Evolutionary conservation across 768 basidiomycete genomes (phyloP).

Genomic region (Cyclocybe aegerita): DNA sequence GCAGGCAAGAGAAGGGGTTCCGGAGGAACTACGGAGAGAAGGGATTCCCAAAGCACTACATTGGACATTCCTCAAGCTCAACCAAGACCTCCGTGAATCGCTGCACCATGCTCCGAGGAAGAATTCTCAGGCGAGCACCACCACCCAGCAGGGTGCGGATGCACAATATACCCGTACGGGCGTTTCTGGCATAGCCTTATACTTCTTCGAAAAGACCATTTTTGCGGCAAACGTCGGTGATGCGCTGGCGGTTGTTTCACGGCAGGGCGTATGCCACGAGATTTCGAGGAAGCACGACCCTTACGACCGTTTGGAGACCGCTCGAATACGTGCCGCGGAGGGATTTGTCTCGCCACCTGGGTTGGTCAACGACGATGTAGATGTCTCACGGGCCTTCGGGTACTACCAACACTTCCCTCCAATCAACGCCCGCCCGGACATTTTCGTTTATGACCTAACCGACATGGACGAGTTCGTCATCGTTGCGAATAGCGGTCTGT

Average conservation of each 20-base stretch:
- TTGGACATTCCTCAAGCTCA: conserved; percentile 84
- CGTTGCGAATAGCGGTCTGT: conserved; percentile 88
- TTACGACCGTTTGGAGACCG: conserved; percentile 80
- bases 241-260: conserved; percentile 83
- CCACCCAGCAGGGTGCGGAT: conserved; percentile 35
- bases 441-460: conserved; percentile 64
- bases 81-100: conserved; percentile 75
- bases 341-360: conserved; percentile 94
- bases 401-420: conserved; percentile 88
- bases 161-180: conserved; percentile 63
- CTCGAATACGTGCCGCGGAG: conserved; percentile 86
- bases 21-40: conserved; percentile 26
- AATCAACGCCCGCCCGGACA: conserved; percentile 85
- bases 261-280: conserved; percentile 68
- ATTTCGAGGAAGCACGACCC: conserved; percentile 87
- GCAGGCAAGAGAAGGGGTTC: conserved; percentile 31
- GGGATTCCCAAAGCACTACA: conserved; percentile 75
- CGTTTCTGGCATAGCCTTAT: conserved; percentile 84
- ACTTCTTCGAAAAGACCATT: conserved; percentile 75
- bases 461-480: conserved; percentile 96
- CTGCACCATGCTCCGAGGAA: conserved; percentile 62
- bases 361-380: conserved; percentile 87
- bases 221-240: conserved; percentile 91
- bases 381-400: conserved; percentile 92
- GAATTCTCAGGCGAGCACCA: conserved; percentile 64